Conservation (phyloP, 176 grass and related monocot species). For the Areca catechu region DNA sequence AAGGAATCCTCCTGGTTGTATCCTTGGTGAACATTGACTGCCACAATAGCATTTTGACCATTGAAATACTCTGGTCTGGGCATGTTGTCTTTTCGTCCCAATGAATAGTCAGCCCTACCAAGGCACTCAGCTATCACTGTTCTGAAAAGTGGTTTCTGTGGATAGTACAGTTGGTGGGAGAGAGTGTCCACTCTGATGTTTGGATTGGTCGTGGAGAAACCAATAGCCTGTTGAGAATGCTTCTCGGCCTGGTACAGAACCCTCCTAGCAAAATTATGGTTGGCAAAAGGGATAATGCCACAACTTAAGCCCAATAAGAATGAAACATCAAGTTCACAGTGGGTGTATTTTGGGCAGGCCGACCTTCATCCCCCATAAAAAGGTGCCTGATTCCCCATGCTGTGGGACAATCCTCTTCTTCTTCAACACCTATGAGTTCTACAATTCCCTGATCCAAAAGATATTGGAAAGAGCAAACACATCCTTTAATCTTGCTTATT, state of each 20-base stretch:
- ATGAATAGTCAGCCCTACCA: slow-evolving; percentile 43
- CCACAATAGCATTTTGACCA: slow-evolving; percentile 94
- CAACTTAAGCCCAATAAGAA: slow-evolving; percentile 92
- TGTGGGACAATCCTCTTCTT: slow-evolving; percentile 75
- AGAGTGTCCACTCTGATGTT: slow-evolving; percentile 74
- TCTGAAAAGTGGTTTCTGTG: slow-evolving; percentile 89
- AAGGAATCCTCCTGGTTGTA: slow-evolving; percentile 98
- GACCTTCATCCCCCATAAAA: slow-evolving; percentile 29
- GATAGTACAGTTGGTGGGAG: slow-evolving; percentile 89
- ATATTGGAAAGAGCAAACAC: slow-evolving; percentile 46
- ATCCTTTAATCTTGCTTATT: slow-evolving; percentile 58
- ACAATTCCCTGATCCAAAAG: slow-evolving; percentile 86
- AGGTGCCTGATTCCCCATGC: slow-evolving; percentile 80
- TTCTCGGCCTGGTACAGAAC: slow-evolving; percentile 90
- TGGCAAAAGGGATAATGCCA: slow-evolving; percentile 78
- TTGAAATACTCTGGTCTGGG: slow-evolving; percentile 82
- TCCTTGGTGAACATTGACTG: slow-evolving; percentile 91
- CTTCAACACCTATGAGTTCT: slow-evolving; percentile 87
- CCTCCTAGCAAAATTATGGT: slow-evolving; percentile 90
- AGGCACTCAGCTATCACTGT: slow-evolving; percentile 70
- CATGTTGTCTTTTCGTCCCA: slow-evolving; percentile 48
- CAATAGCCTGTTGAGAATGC: slow-evolving; percentile 93
- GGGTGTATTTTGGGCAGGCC: slow-evolving; percentile 46
- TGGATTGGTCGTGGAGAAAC: slow-evolving; percentile 89
- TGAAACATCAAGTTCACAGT: slow-evolving; percentile 76